These are phyloP conservation scores for Canavalia gladiata DNA, from an alignment of 306 rosid genomes.

Conservation along the genomic window DNA sequence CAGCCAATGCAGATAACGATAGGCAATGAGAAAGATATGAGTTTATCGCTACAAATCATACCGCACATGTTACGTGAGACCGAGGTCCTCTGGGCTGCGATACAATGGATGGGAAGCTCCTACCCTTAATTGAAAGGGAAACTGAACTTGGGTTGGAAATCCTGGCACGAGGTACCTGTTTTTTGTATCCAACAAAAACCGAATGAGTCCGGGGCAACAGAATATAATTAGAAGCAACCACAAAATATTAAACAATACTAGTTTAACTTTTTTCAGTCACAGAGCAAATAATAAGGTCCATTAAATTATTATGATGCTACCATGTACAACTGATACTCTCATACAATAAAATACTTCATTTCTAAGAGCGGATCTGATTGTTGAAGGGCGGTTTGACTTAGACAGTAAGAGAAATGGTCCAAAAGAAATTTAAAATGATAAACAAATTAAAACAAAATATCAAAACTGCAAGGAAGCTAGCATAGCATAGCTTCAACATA, in stretches of 20 bases:
- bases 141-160: conserved; percentile 62
- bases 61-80: conserved; percentile 72
- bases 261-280: background rate
- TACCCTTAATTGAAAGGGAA: conserved; percentile 66
- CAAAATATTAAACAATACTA: background rate
- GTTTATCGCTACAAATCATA: conserved; percentile 51
- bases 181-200: conserved; percentile 46
- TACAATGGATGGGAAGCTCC: conserved; percentile 62
- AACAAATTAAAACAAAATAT: background rate
- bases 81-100: conserved; percentile 53
- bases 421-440: background rate
- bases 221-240: conserved; percentile 9
- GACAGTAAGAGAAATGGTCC: background rate
- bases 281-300: background rate
- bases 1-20: background rate
- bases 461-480: background rate
- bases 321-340: conserved; percentile 13
- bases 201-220: background rate
- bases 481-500: background rate
- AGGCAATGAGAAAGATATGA: background rate
- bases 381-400: background rate
- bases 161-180: conserved; percentile 64
- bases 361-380: background rate
- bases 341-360: conserved; percentile 16
- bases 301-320: background rate